phyloP scores from a whole-genome alignment of 176 grass and related monocot species.

The Carex myosuroides region DNA sequence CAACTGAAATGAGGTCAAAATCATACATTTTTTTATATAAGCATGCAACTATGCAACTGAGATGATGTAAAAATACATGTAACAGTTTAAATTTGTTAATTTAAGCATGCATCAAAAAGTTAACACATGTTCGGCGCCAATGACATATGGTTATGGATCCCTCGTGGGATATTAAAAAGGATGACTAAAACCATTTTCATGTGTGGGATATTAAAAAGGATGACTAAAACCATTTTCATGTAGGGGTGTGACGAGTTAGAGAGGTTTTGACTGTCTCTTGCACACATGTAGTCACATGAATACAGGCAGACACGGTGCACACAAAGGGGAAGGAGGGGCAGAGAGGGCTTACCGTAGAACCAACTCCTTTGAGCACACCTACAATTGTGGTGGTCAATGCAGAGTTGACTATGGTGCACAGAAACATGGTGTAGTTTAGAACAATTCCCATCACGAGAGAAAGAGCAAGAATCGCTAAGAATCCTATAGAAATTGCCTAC shows the following conservation, averaged over 20 bases:
- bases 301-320: background rate
- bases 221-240: background rate
- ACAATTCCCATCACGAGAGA: conserved; percentile 85
- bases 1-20: background rate
- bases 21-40: background rate
- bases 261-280: background rate
- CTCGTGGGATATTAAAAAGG: no score
- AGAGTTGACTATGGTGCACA: conserved; percentile 94
- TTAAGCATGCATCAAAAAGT: background rate
- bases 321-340: background rate
- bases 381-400: conserved; percentile 95
- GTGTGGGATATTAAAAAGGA: background rate
- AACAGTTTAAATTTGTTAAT: background rate
- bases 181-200: no score
- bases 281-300: background rate
- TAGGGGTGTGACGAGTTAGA: background rate
- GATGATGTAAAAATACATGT: background rate
- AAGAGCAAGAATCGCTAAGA: conserved; percentile 49
- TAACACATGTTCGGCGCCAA: background rate
- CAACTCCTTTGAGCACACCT: conserved; percentile 93
- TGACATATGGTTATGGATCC: background rate
- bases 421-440: conserved; percentile 95
- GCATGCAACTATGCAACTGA: conserved; percentile 2
- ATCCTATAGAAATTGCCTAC: conserved; percentile 49
- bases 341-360: conserved; percentile 57